These are phyloP conservation scores for Xerocomus nothofagi DNA, from an alignment of 1,284 basidiomycete genomes.

Conservation along the genomic window DNA sequence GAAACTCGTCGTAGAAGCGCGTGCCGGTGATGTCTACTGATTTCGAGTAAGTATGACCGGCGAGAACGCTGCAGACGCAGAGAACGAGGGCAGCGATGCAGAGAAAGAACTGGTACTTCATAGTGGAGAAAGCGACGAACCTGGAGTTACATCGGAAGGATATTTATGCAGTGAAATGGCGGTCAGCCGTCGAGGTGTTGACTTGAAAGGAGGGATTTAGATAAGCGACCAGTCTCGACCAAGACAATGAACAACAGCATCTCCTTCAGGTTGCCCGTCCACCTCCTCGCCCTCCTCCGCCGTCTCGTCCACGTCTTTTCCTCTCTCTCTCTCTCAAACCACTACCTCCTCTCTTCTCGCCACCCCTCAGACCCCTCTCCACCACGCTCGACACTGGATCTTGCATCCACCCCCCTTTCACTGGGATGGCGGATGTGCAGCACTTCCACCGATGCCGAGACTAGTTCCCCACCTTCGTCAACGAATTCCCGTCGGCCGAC, in stretches of 20 bases:
- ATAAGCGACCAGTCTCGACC: background rate
- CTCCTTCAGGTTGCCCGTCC: conserved; percentile 57
- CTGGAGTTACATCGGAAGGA: background rate
- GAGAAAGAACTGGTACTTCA: conserved; percentile 7
- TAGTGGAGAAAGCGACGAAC: conserved; percentile 14
- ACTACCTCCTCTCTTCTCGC: conserved; percentile 44
- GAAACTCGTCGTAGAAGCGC: conserved; percentile 34
- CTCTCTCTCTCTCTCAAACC: conserved; percentile 62
- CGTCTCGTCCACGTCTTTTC: conserved; percentile 67
- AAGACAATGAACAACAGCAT: conserved; percentile 44
- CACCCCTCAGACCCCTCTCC: background rate
- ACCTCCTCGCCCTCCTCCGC: conserved; percentile 58
- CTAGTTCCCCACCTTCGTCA: background rate
- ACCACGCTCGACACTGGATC: background rate
- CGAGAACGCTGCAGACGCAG: conserved; percentile 1
- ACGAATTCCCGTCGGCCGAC: background rate
- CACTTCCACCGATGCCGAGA: background rate
- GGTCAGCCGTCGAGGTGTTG: conserved; percentile 16
- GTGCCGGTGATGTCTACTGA: conserved; percentile 27
- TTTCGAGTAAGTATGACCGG: conserved; percentile 14
- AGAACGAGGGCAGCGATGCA: background rate
- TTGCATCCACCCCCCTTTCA: background rate
- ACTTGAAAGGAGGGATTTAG: background rate
- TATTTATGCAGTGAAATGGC: background rate
- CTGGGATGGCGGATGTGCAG: background rate